phyloP scores from a whole-genome alignment of 2,329 filamentous ascomycete species.

The Elsinoe arachidis region DNA sequence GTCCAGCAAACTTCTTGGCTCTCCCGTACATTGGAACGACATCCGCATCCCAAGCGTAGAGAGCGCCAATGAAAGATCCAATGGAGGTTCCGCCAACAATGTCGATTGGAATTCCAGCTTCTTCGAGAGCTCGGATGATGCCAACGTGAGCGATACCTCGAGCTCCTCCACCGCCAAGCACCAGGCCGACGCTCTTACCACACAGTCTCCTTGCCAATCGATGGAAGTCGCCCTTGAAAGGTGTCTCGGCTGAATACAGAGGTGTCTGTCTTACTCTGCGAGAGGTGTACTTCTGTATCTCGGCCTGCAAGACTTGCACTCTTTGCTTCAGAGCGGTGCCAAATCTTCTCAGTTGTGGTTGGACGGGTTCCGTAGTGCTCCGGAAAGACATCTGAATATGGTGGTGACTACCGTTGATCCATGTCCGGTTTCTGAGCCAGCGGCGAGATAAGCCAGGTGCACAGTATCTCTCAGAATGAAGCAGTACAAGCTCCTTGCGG shows the following conservation, averaged over 20 bases:
- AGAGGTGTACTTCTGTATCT: slow-evolving; percentile 97
- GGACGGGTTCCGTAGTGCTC: slow-evolving; percentile 64
- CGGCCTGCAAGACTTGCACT: slow-evolving; percentile 88
- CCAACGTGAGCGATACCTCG: slow-evolving; percentile 87
- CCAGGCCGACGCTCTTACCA: slow-evolving; percentile 87
- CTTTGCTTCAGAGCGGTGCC: slow-evolving; percentile 82
- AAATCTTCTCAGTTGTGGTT: slow-evolving; percentile 66
- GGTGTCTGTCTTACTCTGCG: slow-evolving; percentile 81
- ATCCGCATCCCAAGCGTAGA: slow-evolving; percentile 94
- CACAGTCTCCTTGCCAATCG: slow-evolving; percentile 81
- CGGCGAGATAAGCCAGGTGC: slow-evolving; percentile 73
- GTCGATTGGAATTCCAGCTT: slow-evolving; percentile 92
- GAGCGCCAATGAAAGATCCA: slow-evolving; percentile 84
- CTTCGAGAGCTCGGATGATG: slow-evolving; percentile 88
- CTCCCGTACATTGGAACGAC: slow-evolving; percentile 94
- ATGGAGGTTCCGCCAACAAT: slow-evolving; percentile 94
- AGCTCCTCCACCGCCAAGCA: slow-evolving; percentile 87
- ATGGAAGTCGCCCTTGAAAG: slow-evolving; percentile 95
- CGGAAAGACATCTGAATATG: slow-evolving; percentile 94
- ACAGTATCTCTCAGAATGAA: slow-evolving; percentile 85
- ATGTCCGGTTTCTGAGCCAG: slow-evolving; percentile 82
- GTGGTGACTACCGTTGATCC: slow-evolving; percentile 97
- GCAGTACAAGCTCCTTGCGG: slow-evolving; percentile 78
- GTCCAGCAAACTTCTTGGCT: slow-evolving; percentile 92
- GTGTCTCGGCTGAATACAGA: slow-evolving; percentile 81